A percentile compares a stretch with the other conserved stretches of the same genome.
Evolutionary conservation across 2,329 filamentous ascomycete species (phyloP).

Genomic region (Diplodia mutila): DNA sequence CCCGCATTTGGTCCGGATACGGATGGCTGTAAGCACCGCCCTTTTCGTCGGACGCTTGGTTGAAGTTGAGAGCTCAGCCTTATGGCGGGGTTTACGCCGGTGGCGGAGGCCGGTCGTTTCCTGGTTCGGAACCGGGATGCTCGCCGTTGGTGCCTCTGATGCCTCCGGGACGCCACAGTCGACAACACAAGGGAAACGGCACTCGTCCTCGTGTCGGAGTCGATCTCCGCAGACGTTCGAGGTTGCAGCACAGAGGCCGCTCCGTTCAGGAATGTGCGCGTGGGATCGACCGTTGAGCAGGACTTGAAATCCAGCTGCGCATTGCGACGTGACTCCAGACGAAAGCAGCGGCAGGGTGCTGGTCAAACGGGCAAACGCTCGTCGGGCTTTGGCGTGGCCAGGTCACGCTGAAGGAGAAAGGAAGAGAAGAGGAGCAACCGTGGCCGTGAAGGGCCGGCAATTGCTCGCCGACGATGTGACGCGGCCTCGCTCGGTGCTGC

Average conservation of each 20-base stretch:
- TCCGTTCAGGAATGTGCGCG: constrained; percentile 8
- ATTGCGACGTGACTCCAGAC: too few species aligned
- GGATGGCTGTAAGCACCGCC: neutral
- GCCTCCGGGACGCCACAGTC: constrained; percentile 5
- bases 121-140: constrained; percentile 12
- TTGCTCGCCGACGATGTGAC: constrained; percentile 1
- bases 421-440: neutral
- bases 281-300: neutral
- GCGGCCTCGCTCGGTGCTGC: constrained; percentile 10
- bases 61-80: neutral
- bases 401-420: too few species aligned
- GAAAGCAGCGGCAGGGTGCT: too few species aligned
- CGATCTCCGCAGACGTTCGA: constrained; percentile 14
- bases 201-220: constrained; percentile 19
- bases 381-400: neutral
- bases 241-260: neutral
- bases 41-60: neutral
- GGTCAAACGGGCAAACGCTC: too few species aligned
- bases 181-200: neutral
- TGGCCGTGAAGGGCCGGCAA: neutral
- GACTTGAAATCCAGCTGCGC: too few species aligned
- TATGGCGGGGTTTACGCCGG: neutral
- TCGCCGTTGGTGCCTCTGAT: constrained; percentile 1
- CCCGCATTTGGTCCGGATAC: neutral
- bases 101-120: neutral